Percentiles rank a stretch among this genome's conserved stretches.
phyloP scores from a whole-genome alignment of 371 early-diverging fungal species.

The Mortierella polycephala region DNA sequence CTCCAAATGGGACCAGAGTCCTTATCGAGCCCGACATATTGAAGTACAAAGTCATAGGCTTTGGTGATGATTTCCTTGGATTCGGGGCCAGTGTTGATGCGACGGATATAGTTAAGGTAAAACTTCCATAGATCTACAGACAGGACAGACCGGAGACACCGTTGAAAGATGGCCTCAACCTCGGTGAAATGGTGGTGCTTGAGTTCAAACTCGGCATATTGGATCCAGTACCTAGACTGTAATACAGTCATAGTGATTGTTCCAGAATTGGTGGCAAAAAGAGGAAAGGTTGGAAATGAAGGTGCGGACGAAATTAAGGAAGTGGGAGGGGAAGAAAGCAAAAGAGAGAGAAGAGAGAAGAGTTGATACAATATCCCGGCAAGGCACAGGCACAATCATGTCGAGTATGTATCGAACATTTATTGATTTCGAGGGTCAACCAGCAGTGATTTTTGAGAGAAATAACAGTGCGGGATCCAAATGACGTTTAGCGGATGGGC shows the following conservation, averaged over 20 bases:
- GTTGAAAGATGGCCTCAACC: constrained; percentile 88
- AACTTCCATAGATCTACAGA: constrained; percentile 91
- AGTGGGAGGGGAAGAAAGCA: neutral
- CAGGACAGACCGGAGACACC: constrained; percentile 81
- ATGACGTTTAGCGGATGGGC: no score
- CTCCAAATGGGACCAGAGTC: constrained; percentile 92
- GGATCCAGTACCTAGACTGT: constrained; percentile 86
- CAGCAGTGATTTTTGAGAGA: constrained; percentile 2
- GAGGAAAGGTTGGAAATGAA: neutral
- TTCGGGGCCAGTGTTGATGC: constrained; percentile 81
- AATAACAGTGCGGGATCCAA: neutral
- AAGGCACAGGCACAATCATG: constrained; percentile 29
- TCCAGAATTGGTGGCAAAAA: constrained; percentile 3
- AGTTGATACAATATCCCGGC: constrained; percentile 20
- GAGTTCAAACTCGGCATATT: constrained; percentile 87
- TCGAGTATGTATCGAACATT: constrained; percentile 26
- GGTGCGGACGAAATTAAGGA: constrained; percentile 21
- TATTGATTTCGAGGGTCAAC: constrained; percentile 28
- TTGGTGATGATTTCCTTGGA: constrained; percentile 77
- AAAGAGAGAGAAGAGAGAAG: neutral
- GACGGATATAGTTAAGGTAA: constrained; percentile 89
- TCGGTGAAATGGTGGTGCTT: constrained; percentile 76
- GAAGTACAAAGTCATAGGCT: constrained; percentile 90
- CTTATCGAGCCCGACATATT: constrained; percentile 90
- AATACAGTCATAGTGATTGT: neutral